Evolutionary conservation across 208 protist genomes (phyloP).

Genomic region (Phytomonas sp.): DNA sequence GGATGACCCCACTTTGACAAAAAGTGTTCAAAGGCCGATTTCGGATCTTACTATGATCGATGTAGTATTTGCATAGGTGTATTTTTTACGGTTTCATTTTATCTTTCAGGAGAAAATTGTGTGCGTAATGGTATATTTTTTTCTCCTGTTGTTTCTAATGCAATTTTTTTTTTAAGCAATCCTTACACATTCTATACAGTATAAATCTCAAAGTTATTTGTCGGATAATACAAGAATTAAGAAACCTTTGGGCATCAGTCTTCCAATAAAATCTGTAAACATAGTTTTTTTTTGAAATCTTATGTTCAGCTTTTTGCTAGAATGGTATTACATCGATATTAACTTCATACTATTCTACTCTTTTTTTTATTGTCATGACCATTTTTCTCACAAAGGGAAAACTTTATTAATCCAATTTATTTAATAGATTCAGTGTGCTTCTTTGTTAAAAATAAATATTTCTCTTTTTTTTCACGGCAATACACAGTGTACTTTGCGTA

Average conservation of each 20-base stretch:
- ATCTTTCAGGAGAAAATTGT: not conserved
- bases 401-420: not conserved
- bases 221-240: not conserved
- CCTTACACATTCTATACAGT: not conserved
- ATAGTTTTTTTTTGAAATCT: not conserved
- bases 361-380: slow-evolving; percentile 5
- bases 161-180: not conserved
- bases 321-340: not conserved
- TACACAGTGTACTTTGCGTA: not conserved
- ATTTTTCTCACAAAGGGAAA: not conserved
- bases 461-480: not conserved
- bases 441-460: not conserved
- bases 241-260: not conserved
- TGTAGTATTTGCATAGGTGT: not conserved
- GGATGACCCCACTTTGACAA: not conserved
- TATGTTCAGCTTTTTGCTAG: not conserved
- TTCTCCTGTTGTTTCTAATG: not conserved
- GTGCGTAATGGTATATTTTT: not conserved
- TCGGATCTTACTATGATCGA: not conserved
- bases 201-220: not conserved
- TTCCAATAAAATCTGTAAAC: not conserved
- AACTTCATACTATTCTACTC: slow-evolving; percentile 5
- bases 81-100: not conserved
- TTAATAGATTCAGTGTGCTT: not conserved
- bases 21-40: not conserved